A percentile compares a stretch with the other conserved stretches of the same genome.
These are phyloP conservation scores for Emericellopsis cladophorae DNA, from an alignment of 2,329 filamentous ascomycete species.

Conservation along the genomic window DNA sequence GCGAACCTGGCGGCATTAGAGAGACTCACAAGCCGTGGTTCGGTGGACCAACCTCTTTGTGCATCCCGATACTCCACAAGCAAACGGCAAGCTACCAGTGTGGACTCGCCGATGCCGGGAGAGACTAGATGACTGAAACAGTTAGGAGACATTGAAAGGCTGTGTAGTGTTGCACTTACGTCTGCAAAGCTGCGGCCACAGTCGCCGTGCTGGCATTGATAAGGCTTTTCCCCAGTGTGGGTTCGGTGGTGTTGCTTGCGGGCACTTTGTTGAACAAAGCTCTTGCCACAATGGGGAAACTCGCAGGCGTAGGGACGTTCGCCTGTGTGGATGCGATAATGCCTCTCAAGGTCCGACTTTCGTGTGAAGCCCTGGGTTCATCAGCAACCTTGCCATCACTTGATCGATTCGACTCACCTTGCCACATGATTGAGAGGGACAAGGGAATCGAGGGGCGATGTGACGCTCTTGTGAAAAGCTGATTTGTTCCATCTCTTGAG, in stretches of 20 bases:
- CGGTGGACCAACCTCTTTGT: conserved; percentile 38
- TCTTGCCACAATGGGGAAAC: conserved; percentile 51
- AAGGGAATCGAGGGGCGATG: too few relatives aligned
- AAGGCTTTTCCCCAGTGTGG: conserved; percentile 60
- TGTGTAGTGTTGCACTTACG: conserved; percentile 28
- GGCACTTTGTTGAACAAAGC: conserved; percentile 59
- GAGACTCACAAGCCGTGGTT: too few relatives aligned
- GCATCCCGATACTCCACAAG: conserved; percentile 48
- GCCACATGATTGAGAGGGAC: too few relatives aligned
- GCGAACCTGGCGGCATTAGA: conserved; percentile 41
- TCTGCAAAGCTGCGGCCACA: conserved; percentile 61
- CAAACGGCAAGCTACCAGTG: conserved; percentile 54
- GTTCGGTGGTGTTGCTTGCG: conserved; percentile 59
- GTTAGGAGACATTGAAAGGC: not conserved
- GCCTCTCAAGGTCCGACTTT: conserved; percentile 58
- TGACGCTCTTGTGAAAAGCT: too few relatives aligned
- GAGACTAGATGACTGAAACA: conserved; percentile 46
- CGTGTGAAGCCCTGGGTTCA: conserved; percentile 64
- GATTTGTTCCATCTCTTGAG: too few relatives aligned
- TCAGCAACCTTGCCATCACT: conserved; percentile 12
- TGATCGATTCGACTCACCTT: too few relatives aligned
- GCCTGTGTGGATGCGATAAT: conserved; percentile 61
- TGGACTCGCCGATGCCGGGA: conserved; percentile 54
- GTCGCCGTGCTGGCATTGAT: conserved; percentile 51
- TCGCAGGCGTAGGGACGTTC: conserved; percentile 54